A percentile compares a stretch with the other conserved stretches of the same genome.
Evolutionary conservation across 768 basidiomycete genomes (phyloP).

Genomic region (Lactarius trivialis): DNA sequence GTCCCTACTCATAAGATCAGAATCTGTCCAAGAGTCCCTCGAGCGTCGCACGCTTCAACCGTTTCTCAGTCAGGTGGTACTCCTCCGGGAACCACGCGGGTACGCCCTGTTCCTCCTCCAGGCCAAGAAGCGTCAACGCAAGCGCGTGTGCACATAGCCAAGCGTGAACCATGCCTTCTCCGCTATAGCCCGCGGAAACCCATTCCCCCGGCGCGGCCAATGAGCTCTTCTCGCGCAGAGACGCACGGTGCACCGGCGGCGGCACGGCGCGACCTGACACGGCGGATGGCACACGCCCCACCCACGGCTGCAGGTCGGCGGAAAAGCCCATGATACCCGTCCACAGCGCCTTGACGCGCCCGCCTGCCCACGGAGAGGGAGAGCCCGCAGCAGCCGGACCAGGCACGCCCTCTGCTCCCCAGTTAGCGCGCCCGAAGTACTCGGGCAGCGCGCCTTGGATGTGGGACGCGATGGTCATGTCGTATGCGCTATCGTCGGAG

Average conservation of each 20-base stretch:
- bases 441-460: constrained; percentile 45
- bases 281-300: constrained; percentile 50
- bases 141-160: constrained; percentile 57
- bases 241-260: neutral
- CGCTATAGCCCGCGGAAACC: constrained; percentile 64
- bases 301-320: constrained; percentile 60
- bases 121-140: constrained; percentile 51
- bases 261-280: constrained; percentile 34
- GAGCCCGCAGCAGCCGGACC: constrained; percentile 26
- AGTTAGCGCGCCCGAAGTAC: constrained; percentile 44
- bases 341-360: constrained; percentile 52
- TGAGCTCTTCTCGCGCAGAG: neutral
- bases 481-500: constrained; percentile 34
- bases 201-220: constrained; percentile 51
- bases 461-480: constrained; percentile 35
- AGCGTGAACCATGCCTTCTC: constrained; percentile 70
- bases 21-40: constrained; percentile 30
- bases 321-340: constrained; percentile 59
- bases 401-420: constrained; percentile 36
- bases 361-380: constrained; percentile 33
- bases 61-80: constrained; percentile 40
- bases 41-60: constrained; percentile 42
- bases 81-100: constrained; percentile 45
- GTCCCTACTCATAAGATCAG: neutral
- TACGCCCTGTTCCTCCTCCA: constrained; percentile 31